phyloP scores from a whole-genome alignment of 2,329 filamentous ascomycete species.

The Penicillium sp. region DNA sequence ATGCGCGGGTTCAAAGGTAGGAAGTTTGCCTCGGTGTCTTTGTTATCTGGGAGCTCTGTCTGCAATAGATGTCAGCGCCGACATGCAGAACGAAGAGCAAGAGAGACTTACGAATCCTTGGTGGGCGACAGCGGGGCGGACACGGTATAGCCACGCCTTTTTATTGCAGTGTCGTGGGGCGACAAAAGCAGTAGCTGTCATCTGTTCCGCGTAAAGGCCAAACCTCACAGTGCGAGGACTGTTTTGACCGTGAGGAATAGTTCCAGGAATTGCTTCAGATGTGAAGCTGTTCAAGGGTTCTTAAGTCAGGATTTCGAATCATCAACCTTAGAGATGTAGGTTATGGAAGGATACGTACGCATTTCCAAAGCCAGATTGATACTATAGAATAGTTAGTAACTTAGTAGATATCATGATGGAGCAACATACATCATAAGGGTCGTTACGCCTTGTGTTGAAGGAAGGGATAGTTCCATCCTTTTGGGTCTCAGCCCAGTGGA shows the following conservation, averaged over 20 bases:
- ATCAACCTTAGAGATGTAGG: conserved; percentile 9
- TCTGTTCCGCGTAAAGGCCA: conserved; percentile 44
- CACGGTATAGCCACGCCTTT: conserved; percentile 60
- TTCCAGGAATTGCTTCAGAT: conserved; percentile 42
- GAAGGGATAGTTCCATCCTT: conserved; percentile 57
- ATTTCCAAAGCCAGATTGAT: conserved; percentile 60
- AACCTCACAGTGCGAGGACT: conserved; percentile 40
- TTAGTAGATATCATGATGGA: background rate
- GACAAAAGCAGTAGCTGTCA: conserved; percentile 61
- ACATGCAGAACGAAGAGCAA: no score
- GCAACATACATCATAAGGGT: conserved; percentile 51
- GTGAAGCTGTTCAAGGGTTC: conserved; percentile 28
- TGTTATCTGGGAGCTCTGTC: conserved; percentile 48
- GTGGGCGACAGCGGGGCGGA: conserved; percentile 57
- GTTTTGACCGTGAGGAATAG: conserved; percentile 41
- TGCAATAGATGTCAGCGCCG: conserved; percentile 26
- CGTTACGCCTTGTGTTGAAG: conserved; percentile 55
- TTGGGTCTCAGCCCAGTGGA: conserved; percentile 62
- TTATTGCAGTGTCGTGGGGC: conserved; percentile 58
- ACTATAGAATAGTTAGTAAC: conserved; percentile 32
- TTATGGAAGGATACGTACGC: conserved; percentile 29
- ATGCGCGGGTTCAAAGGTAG: conserved; percentile 52
- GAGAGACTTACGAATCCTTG: conserved; percentile 47
- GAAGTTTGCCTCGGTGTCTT: conserved; percentile 36
- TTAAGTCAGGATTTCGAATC: conserved; percentile 30